A percentile compares a stretch with the other conserved stretches of the same genome.
Evolutionary conservation across 2,329 filamentous ascomycete genomes (phyloP).

Genomic region (Fusarium xylarioides): DNA sequence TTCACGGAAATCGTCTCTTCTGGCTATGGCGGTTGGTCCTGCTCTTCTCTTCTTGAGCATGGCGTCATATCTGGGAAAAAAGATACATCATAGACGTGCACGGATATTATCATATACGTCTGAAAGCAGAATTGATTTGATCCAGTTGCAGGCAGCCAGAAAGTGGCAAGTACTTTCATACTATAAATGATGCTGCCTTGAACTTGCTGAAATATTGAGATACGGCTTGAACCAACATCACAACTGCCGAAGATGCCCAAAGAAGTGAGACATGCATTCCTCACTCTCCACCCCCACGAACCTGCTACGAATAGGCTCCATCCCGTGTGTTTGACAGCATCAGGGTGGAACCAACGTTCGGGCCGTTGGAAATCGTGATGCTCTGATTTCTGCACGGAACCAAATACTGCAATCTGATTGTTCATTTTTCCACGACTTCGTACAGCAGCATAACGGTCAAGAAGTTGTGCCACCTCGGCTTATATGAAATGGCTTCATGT

Average conservation of each 20-base stretch:
- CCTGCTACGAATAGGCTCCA: neutral
- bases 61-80: neutral
- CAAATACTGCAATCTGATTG: neutral
- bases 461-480: neutral
- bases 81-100: neutral
- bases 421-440: neutral
- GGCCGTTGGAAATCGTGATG: neutral
- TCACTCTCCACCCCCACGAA: neutral
- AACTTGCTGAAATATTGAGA: neutral
- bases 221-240: neutral
- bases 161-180: fast-evolving
- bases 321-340: neutral
- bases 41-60: neutral
- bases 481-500: neutral
- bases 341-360: neutral
- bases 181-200: fast-evolving
- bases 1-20: no score
- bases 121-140: neutral
- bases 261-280: neutral
- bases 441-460: neutral
- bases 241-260: neutral
- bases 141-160: fast-evolving
- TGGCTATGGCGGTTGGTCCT: no score
- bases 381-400: fast-evolving
- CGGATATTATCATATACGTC: fast-evolving